Base-by-base conservation (phyloP, 1,139 yeast species). In the Taphrina wiesneri region DNA sequence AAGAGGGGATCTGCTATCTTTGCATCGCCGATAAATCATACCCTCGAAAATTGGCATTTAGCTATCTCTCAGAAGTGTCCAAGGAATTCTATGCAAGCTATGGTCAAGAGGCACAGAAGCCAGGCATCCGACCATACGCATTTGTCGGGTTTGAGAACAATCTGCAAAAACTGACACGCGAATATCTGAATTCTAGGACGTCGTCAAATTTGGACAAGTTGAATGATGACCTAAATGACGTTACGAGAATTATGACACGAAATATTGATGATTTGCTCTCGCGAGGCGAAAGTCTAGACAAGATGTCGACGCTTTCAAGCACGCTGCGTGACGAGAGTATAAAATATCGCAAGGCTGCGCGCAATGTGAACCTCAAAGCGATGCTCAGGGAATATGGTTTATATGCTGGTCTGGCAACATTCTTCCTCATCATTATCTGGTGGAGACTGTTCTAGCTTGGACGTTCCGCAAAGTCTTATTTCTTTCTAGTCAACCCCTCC, bases 231-330 rank as follows among this genome's bases (percentile, higher is more conserved):
- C 81, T 93, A 71, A 91, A 89, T 63, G 99, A 95, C 73, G 99
- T 95, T 60, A 91, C 93, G 72, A 86, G 89, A 72, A 96, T 93
- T 68, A 90, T 93, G 96, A 90, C 96, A 67, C 92, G 92, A 73
- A 93, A 93, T 76, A 93, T 93, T 67, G 98, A 93, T 75, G 99
- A 93, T 76, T 80, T 93, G 72, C 81, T 93, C 56, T 92, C 93
- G 77, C 83, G 99, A 74, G 99, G 99, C 13, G 98, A 93, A 74
- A 87, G 93, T 15, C 82, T 93, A 72, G 98, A 93, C 76, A 86
- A 77, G 59, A 90, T 93, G 96, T 86, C 91, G 70, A 97, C 93
- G 75, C 81, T 93, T 74, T 89, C 96, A 39, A 85, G 88, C 23
- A 83, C 87, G 61, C 82, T 93, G 75, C 85, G 90, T 73, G 85